Evolutionary conservation across 768 basidiomycete species (phyloP).

Genomic region (Fibroporia radiculosa): DNA sequence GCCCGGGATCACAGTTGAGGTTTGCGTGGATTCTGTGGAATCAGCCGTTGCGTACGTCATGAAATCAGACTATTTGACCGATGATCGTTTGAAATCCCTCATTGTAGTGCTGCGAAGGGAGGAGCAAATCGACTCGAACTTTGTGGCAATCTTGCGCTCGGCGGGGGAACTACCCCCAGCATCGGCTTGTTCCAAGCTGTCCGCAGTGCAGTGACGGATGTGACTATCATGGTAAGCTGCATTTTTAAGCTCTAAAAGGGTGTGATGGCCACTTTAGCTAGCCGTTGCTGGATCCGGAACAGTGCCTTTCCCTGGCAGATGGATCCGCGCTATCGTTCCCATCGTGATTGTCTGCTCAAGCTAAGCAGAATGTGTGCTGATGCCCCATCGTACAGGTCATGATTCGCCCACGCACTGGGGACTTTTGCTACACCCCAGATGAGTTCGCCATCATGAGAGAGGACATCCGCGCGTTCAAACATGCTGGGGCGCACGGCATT

Average conservation of each 20-base stretch:
- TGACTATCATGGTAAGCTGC: conserved; percentile 1
- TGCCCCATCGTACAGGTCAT: no score
- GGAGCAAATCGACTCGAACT: conserved; percentile 76
- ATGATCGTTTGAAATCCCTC: neutral
- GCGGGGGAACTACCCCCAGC: conserved; percentile 80
- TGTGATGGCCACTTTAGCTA: no score
- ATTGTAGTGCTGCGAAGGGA: conserved; percentile 53
- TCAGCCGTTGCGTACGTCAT: conserved; percentile 60
- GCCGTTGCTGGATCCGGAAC: no score
- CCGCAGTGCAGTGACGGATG: conserved; percentile 33
- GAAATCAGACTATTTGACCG: neutral
- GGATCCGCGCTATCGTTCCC: no score
- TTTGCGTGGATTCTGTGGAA: conserved; percentile 72
- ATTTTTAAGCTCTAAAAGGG: no score
- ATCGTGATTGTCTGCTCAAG: no score
- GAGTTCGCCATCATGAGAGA: conserved; percentile 71
- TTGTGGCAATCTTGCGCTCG: conserved; percentile 59
- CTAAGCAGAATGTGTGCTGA: no score
- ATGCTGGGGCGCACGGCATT: conserved; percentile 51
- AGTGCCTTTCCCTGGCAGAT: no score
- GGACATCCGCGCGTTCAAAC: conserved; percentile 59
- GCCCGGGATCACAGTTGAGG: conserved; percentile 17
- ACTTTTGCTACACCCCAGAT: conserved; percentile 62
- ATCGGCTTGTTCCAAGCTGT: conserved; percentile 63
- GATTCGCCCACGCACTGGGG: conserved; percentile 73